A percentile compares a stretch with the other conserved stretches of the same genome.
Evolutionary conservation across 371 early-diverging fungal species (phyloP).

Genomic region (Mucor ambiguus): DNA sequence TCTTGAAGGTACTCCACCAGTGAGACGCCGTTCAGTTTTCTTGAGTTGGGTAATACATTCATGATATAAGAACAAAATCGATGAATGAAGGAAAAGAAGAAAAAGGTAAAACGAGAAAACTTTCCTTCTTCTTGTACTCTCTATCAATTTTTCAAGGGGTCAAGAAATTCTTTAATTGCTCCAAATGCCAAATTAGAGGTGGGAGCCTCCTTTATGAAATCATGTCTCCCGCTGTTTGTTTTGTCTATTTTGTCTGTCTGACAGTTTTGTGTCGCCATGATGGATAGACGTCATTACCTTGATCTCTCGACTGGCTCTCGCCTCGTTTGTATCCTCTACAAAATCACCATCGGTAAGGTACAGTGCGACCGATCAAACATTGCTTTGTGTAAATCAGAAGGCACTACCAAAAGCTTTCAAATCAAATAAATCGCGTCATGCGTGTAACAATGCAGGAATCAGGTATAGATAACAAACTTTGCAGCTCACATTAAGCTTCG

Average conservation of each 20-base stretch:
- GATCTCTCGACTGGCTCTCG: neutral
- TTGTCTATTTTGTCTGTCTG: neutral
- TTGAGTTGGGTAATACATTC: constrained; percentile 11
- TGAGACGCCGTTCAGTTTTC: constrained; percentile 14
- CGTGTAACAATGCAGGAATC: neutral
- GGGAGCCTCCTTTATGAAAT: constrained; percentile 6
- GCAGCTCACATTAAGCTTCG: no score
- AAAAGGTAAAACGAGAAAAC: neutral
- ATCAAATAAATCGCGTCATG: neutral
- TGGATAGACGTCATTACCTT: neutral
- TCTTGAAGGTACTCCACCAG: constrained; percentile 7
- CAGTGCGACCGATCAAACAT: no score
- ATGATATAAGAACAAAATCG: neutral
- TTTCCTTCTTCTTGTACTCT: neutral
- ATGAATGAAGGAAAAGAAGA: neutral
- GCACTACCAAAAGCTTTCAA: no score
- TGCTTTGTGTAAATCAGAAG: no score
- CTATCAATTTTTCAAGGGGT: neutral
- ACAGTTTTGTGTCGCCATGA: neutral
- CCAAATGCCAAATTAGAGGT: constrained; percentile 2
- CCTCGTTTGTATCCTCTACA: no score
- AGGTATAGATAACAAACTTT: no score
- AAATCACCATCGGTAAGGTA: no score
- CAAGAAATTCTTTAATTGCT: neutral
- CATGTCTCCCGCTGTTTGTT: neutral